Evolutionary conservation across 306 rosid genomes (phyloP).

Genomic region (Begonia fuchsioides): DNA sequence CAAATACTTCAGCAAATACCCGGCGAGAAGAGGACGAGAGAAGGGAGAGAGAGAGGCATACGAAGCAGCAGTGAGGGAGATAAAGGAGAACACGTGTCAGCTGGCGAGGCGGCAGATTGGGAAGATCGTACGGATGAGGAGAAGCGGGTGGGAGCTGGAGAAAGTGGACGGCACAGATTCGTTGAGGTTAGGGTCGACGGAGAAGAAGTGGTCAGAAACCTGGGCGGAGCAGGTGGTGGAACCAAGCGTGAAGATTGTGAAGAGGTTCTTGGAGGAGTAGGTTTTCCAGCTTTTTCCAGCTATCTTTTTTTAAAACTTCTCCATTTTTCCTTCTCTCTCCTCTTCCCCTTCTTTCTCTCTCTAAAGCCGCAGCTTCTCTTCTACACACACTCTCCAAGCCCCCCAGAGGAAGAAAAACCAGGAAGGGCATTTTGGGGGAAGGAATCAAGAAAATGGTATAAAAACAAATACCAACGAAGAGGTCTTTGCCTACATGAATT

Average conservation of each 20-base stretch:
- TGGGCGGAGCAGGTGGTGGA: constrained; percentile 66
- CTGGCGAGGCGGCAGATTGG: constrained; percentile 52
- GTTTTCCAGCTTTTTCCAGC: constrained; percentile 21
- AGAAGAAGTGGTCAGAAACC: constrained; percentile 29
- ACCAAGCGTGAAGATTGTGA: constrained; percentile 97
- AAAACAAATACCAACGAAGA: too few relatives aligned
- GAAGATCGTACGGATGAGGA: constrained; percentile 38
- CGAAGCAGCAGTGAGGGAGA: constrained; percentile 49
- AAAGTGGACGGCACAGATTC: constrained; percentile 73
- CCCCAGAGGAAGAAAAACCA: too few relatives aligned
- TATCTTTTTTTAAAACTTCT: neutral
- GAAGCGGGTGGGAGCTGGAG: constrained; percentile 66
- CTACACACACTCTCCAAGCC: too few relatives aligned
- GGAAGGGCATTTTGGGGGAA: too few relatives aligned
- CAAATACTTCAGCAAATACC: constrained; percentile 29
- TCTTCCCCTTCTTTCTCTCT: neutral
- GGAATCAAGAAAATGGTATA: too few relatives aligned
- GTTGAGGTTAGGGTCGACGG: constrained; percentile 27
- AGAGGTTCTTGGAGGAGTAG: constrained; percentile 75
- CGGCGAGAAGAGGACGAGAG: constrained; percentile 12
- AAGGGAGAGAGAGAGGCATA: constrained; percentile 30
- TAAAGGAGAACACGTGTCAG: constrained; percentile 69
- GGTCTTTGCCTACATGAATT: too few relatives aligned
- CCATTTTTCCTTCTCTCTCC: neutral
- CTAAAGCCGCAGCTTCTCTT: too few relatives aligned